Conservation (phyloP, 768 basidiomycete genomes). For the Rubroboletus satanas region DNA sequence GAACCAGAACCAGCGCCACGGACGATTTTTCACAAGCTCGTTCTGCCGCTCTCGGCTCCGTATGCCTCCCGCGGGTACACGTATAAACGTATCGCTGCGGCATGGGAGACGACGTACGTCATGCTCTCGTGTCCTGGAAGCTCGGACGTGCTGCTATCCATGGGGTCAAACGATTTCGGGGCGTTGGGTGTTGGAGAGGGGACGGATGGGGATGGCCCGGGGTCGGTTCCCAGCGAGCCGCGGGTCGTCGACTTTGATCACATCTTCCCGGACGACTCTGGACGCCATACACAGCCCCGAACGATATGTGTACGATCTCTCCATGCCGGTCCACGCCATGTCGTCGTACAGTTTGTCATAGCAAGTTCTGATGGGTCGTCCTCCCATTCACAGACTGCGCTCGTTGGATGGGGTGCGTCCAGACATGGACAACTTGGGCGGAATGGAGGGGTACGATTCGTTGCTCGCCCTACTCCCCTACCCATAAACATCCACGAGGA, state of each 20-base stretch:
- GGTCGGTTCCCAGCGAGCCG: conserved; percentile 3
- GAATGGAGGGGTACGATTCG: conserved; percentile 8
- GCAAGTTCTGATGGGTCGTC: conserved; percentile 19
- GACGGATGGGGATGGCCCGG: neutral
- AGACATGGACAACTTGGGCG: conserved; percentile 82
- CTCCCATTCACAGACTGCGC: conserved; percentile 25
- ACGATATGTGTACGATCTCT: conserved; percentile 41
- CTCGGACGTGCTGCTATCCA: conserved; percentile 61
- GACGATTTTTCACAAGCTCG: conserved; percentile 47
- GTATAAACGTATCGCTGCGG: conserved; percentile 51
- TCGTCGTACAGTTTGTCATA: conserved; percentile 44
- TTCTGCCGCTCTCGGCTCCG: conserved; percentile 34
- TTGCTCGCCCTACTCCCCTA: conserved; percentile 33
- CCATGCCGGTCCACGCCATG: conserved; percentile 69
- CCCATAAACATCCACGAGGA: conserved; percentile 28
- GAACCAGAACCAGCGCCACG: conserved; percentile 7
- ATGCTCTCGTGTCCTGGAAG: conserved; percentile 45
- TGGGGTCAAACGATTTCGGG: conserved; percentile 85
- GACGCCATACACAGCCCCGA: conserved; percentile 17
- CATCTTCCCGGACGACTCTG: conserved; percentile 35
- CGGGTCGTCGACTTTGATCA: conserved; percentile 13
- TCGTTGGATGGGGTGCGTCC: conserved; percentile 79
- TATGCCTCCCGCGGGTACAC: conserved; percentile 38
- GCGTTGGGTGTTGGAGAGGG: conserved; percentile 59
- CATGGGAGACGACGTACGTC: conserved; percentile 85